Percentiles rank a stretch among this genome's conserved stretches.
phyloP scores from a whole-genome alignment of 371 early-diverging fungal species.

The Lichtheimia ramosa region DNA sequence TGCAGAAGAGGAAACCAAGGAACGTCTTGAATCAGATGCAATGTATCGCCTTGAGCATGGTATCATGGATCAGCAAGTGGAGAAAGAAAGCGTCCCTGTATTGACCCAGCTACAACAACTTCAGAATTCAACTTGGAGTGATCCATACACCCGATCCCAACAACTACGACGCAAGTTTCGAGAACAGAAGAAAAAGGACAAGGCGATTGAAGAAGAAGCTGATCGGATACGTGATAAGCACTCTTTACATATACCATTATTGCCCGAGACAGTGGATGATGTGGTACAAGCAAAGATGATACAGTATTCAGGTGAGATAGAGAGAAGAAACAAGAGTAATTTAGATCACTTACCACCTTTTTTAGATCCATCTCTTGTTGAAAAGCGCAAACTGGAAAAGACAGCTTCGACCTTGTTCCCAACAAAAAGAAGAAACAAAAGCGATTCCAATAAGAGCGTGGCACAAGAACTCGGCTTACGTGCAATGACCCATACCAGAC shows the following conservation, averaged over 20 bases:
- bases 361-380: conserved; percentile 22
- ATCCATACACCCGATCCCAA: conserved; percentile 77
- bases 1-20: conserved; percentile 58
- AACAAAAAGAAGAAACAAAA: conserved; percentile 1
- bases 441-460: background rate
- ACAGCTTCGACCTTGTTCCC: conserved; percentile 39
- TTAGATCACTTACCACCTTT: background rate
- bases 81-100: conserved; percentile 47
- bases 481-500: conserved; percentile 8
- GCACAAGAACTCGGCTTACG: background rate
- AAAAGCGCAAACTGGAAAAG: conserved; percentile 33
- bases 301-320: conserved; percentile 32
- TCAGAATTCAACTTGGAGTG: conserved; percentile 70
- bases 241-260: conserved; percentile 53
- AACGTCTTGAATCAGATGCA: conserved; percentile 59
- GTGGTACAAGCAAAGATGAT: conserved; percentile 35
- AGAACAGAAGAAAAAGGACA: conserved; percentile 63
- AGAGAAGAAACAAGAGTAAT: too few species aligned
- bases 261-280: conserved; percentile 54
- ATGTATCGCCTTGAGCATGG: conserved; percentile 73
- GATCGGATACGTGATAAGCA: conserved; percentile 59
- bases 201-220: conserved; percentile 42
- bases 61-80: conserved; percentile 53
- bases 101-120: conserved; percentile 64
- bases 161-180: conserved; percentile 72